Conservation (phyloP, 2,329 filamentous ascomycete genomes). For the Aspergillus sp. region DNA sequence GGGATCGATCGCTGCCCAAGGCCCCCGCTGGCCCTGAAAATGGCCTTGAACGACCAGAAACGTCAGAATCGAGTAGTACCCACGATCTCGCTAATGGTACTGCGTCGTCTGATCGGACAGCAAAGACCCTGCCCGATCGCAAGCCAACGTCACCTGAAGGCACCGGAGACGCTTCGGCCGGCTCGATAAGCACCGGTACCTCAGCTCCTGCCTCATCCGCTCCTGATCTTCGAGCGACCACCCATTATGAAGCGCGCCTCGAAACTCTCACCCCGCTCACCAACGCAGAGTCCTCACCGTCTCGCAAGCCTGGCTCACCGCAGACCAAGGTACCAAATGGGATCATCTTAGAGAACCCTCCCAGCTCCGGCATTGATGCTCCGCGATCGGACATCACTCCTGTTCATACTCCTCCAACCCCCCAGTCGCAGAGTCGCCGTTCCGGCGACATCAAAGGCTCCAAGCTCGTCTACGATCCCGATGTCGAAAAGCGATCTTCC, state of each 20-base stretch:
- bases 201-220: slow-evolving; percentile 65
- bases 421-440: slow-evolving; percentile 50
- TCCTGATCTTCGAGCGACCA: slow-evolving; percentile 52
- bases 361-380: slow-evolving; percentile 24
- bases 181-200: slow-evolving; percentile 68
- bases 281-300: slow-evolving; percentile 63
- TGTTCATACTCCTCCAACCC: slow-evolving; percentile 44
- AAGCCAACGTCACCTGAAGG: slow-evolving; percentile 30
- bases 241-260: slow-evolving; percentile 51
- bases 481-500: slow-evolving; percentile 56
- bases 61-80: slow-evolving; percentile 8
- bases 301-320: slow-evolving; percentile 56
- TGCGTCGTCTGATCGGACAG: slow-evolving; percentile 11
- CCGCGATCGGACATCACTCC: slow-evolving; percentile 37
- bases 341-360: slow-evolving; percentile 23
- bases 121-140: slow-evolving; percentile 12
- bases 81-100: slow-evolving; percentile 14
- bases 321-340: slow-evolving; percentile 40
- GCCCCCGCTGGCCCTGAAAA: slow-evolving; percentile 25
- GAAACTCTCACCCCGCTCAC: slow-evolving; percentile 64
- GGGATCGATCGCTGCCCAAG: slow-evolving; percentile 61
- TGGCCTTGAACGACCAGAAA: slow-evolving; percentile 11
- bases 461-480: slow-evolving; percentile 62
- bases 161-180: slow-evolving; percentile 69
- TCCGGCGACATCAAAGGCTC: slow-evolving; percentile 54